Percentiles rank a stretch among this genome's conserved stretches.
These are phyloP conservation scores for Salix viminalis DNA, from an alignment of 345 rosid species.

Conservation along the genomic window DNA sequence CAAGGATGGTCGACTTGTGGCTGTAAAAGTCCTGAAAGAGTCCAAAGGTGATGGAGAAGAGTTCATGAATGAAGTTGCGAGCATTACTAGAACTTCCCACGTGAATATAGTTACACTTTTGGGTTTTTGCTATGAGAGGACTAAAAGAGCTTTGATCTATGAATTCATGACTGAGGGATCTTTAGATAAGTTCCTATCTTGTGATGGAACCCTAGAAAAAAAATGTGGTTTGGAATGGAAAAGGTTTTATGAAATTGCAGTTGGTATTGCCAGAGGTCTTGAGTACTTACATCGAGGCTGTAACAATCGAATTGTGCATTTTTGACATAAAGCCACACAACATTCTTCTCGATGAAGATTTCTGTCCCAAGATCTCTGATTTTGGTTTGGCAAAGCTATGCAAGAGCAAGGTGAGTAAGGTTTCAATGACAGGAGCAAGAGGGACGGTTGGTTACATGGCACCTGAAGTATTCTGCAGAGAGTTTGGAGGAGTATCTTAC, in stretches of 20 bases:
- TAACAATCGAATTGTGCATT: constrained; percentile 24
- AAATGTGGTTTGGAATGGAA: neutral
- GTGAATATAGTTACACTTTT: constrained; percentile 37
- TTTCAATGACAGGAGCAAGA: constrained; percentile 12
- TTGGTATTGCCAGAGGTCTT: constrained; percentile 14
- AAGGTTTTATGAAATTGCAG: constrained; percentile 1
- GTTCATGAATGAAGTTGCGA: constrained; percentile 45
- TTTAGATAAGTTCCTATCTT: constrained; percentile 20
- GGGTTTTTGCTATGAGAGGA: constrained; percentile 39
- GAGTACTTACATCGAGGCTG: constrained; percentile 23
- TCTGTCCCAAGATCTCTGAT: constrained; percentile 19
- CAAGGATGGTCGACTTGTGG: constrained; percentile 21
- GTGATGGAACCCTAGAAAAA: neutral
- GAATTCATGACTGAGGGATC: constrained; percentile 41
- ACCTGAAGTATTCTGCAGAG: constrained; percentile 15
- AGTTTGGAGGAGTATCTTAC: constrained; percentile 8
- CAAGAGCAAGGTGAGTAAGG: constrained; percentile 11
- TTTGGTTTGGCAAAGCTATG: constrained; percentile 23
- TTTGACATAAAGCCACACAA: constrained; percentile 29
- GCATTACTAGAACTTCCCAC: constrained; percentile 46
- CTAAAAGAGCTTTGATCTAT: constrained; percentile 33
- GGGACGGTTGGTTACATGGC: constrained; percentile 21
- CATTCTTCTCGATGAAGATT: constrained; percentile 14
- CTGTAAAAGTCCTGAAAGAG: constrained; percentile 23
- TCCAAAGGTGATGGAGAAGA: constrained; percentile 26